Base-by-base conservation (phyloP, 768 basidiomycete genomes). In the Thelephora ganbajun region DNA sequence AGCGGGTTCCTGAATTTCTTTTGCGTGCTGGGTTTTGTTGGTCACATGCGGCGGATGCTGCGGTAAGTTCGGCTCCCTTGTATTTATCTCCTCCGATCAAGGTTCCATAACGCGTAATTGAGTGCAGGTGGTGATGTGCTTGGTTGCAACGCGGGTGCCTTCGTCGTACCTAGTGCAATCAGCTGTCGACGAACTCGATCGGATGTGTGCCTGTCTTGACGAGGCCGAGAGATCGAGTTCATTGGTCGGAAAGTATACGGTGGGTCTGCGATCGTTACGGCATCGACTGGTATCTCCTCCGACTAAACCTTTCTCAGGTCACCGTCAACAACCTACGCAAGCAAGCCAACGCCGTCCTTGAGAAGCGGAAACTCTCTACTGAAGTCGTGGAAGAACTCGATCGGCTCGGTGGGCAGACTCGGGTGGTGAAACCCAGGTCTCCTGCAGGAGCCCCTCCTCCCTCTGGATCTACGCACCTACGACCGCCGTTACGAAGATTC, bases 11-110 rank as follows among this genome's bases (percentile, higher is more conserved):
- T 1, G 59, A 67, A 2, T 51, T 74, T 5, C 54, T 76, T 3
- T 58, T 66, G 6, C 65, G 81, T 9, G 54, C 76, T 26, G 68
- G 66, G 13, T 52, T 77, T 9, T 60, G 73, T n/a, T 85, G 83
- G 80, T 83, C 81, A 11, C 74, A 78, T 33, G 71, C 70, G 2
- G 61, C 84, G 20, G 79, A 80, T 3, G 79, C 78, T 3, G 73
- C 74, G 5, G 83, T 85, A 56, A 52, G 80, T 59, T 16, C 9
- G 62, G 9, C 3, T 20, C 41, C 9, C 3, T 16, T 14, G 39
- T 39, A 14, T 20, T n/a, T 33, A 22, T 3, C 19, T 11, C n/a
- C 6, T 36, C 20, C 5, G 42, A 39, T 42, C 14, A 48, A 33
- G 49, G 43, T 26, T 14, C 22, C 11, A 45, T 19, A 20, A 26